Conservation (phyloP, 1,139 yeast genomes). For the Taphrina flavorubra region DNA sequence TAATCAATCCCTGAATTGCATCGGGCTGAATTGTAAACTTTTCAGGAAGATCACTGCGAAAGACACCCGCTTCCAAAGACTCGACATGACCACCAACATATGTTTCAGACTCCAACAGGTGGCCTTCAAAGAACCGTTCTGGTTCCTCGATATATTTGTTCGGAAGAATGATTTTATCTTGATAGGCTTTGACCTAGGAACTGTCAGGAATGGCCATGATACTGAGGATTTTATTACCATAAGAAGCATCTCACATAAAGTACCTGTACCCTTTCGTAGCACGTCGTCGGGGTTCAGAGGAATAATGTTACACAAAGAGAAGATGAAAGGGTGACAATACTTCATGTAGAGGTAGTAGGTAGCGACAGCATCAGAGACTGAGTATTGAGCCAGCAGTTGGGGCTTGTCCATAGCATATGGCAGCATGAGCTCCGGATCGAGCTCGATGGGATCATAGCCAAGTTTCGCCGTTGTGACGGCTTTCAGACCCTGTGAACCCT, state of each 20-base stretch:
- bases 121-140: constrained; percentile 93
- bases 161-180: constrained; percentile 76
- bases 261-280: constrained; percentile 95
- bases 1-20: constrained; percentile 73
- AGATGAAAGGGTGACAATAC: constrained; percentile 95
- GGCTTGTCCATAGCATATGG: constrained; percentile 94
- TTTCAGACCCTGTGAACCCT: constrained; percentile 97
- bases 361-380: constrained; percentile 99
- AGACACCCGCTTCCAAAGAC: constrained; percentile 96
- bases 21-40: constrained; percentile 79
- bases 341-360: constrained; percentile 95
- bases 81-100: constrained; percentile 99
- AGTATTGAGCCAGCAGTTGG: constrained; percentile 89
- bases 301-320: constrained; percentile 91
- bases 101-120: constrained; percentile 90
- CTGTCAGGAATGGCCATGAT: neutral
- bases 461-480: constrained; percentile 96
- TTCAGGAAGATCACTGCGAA: constrained; percentile 81
- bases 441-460: constrained; percentile 94
- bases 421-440: constrained; percentile 97
- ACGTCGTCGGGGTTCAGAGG: constrained; percentile 98
- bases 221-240: constrained; percentile 58
- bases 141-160: constrained; percentile 92
- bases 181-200: constrained; percentile 72
- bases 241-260: constrained; percentile 94